Percentiles rank a stretch among this genome's conserved stretches.
phyloP scores from a whole-genome alignment of 352 stramenopile genomes.

The Globisporangium iwayamae region DNA sequence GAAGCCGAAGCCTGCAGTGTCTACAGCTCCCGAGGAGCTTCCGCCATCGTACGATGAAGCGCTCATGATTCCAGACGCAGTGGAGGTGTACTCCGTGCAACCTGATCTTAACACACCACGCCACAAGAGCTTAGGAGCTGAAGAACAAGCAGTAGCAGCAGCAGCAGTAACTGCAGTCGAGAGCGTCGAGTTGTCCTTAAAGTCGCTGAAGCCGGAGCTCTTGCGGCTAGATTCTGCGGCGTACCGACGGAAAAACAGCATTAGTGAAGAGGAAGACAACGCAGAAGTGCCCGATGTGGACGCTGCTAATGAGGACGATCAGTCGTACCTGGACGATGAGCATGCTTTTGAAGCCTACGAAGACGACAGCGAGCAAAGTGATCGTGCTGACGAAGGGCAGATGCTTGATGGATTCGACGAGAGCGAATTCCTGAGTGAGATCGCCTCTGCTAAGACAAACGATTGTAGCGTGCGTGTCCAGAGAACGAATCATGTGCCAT shows the following conservation, averaged over 20 bases:
- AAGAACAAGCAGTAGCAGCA: not conserved
- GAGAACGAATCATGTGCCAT: no score
- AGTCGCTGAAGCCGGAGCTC: not conserved
- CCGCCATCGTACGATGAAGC: slow-evolving; percentile 44
- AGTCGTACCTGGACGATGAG: slow-evolving; percentile 31
- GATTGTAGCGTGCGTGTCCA: not conserved
- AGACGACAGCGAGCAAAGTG: slow-evolving; percentile 12
- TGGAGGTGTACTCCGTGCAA: not conserved
- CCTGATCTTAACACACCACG: not conserved
- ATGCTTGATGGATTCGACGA: not conserved
- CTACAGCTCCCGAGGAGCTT: not conserved
- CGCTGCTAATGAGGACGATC: slow-evolving; percentile 8
- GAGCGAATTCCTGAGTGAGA: not conserved
- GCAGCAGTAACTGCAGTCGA: not conserved
- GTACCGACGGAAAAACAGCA: slow-evolving; percentile 7
- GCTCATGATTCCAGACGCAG: slow-evolving; percentile 24
- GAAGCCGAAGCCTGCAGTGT: not conserved
- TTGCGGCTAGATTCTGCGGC: not conserved
- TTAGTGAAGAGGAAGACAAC: slow-evolving; percentile 9
- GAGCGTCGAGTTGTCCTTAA: not conserved
- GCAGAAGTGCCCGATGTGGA: not conserved
- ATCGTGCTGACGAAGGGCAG: not conserved
- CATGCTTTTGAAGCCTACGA: slow-evolving; percentile 39
- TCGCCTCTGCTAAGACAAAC: not conserved
- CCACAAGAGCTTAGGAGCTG: not conserved